Conservation (phyloP, 148 eudicot species). For the Rhododendron ferrugineum region DNA sequence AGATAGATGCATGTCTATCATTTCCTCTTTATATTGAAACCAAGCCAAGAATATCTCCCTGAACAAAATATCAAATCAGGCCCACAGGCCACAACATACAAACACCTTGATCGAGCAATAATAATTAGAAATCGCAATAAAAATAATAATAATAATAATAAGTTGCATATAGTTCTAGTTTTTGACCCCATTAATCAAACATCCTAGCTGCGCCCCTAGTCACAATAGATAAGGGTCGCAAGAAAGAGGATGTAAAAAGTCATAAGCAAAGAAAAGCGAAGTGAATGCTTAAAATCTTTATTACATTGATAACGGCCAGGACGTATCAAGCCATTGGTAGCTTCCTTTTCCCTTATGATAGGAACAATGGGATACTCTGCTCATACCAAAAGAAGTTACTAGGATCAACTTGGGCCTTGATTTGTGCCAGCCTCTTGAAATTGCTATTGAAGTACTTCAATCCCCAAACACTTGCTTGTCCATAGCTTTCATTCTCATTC, state of each 20-base stretch:
- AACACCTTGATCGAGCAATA: too few species aligned
- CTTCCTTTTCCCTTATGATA: not conserved
- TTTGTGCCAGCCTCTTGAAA: conserved; percentile 6
- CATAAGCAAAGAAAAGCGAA: not conserved
- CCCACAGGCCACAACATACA: too few species aligned
- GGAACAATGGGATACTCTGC: not conserved
- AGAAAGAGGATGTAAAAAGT: not conserved
- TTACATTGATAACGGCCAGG: not conserved
- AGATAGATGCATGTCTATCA: too few species aligned
- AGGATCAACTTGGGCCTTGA: not conserved
- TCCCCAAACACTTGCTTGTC: conserved; percentile 18
- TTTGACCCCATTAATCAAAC: too few species aligned
- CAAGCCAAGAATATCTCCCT: too few species aligned
- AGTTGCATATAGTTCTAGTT: too few species aligned
- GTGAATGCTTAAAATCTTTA: not conserved
- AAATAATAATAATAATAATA: too few species aligned
- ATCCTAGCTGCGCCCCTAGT: too few species aligned
- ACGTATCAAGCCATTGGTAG: not conserved
- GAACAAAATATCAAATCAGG: too few species aligned
- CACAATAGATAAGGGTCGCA: not conserved
- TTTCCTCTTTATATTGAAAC: too few species aligned
- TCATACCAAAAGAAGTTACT: not conserved
- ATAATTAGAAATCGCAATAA: too few species aligned
- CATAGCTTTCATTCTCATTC: conserved; percentile 3
- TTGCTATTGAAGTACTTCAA: conserved; percentile 28